phyloP scores from a whole-genome alignment of 208 protist species.

The Trypanosoma vivax region DNA sequence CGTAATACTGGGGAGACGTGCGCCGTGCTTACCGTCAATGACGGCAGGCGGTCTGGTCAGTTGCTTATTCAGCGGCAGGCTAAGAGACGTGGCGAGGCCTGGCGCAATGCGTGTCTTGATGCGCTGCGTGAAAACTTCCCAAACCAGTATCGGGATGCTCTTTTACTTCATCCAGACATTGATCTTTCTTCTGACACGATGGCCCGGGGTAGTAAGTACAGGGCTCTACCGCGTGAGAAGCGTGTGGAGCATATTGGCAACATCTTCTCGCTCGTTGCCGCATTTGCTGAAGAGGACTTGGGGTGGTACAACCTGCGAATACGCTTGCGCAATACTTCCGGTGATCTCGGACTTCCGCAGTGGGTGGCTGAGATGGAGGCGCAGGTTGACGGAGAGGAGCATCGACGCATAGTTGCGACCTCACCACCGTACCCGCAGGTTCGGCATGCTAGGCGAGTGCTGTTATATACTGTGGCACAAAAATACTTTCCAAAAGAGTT shows the following conservation, averaged over 20 bases:
- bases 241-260: slow-evolving; percentile 69
- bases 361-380: slow-evolving; percentile 88
- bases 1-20: slow-evolving; percentile 29
- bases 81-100: slow-evolving; percentile 65
- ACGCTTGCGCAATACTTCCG: slow-evolving; percentile 63
- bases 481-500: slow-evolving; percentile 81
- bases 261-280: slow-evolving; percentile 55
- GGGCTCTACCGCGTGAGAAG: slow-evolving; percentile 80
- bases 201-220: slow-evolving; percentile 49
- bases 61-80: slow-evolving; percentile 58
- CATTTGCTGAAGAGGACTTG: slow-evolving; percentile 82
- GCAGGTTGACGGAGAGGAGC: slow-evolving; percentile 56
- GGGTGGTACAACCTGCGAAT: slow-evolving; percentile 79
- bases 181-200: slow-evolving; percentile 69
- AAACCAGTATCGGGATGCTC: slow-evolving; percentile 55
- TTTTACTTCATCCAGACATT: slow-evolving; percentile 67
- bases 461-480: slow-evolving; percentile 63
- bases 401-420: slow-evolving; percentile 63
- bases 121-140: slow-evolving; percentile 82
- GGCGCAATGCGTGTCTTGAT: slow-evolving; percentile 68
- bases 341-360: slow-evolving; percentile 62
- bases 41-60: slow-evolving; percentile 33
- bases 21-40: slow-evolving; percentile 60
- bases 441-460: slow-evolving; percentile 45
- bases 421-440: slow-evolving; percentile 62